Evolutionary conservation across 331 rosid species (phyloP), one percentile per base, ranked within the genome.

Genomic region (Pyrus hybrid): DNA sequence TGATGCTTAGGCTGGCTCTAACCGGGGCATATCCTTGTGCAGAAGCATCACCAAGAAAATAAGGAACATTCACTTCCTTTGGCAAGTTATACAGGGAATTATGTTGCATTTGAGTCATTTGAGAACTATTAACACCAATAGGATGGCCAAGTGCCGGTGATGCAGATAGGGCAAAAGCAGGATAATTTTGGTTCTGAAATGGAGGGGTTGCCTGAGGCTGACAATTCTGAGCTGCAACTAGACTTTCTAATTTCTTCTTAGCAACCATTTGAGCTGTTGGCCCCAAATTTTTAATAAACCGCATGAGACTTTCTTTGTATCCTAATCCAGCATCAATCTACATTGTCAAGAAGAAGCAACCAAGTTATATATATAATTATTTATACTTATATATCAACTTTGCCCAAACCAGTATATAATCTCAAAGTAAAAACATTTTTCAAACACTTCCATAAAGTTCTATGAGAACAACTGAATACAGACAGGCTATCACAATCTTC

Each of bases 201-300:
- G 65, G 7, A 53, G 13, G 69, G 21, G 43, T 70, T 60, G 57
- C 23, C 60, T 71, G 73, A 47, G 47, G 53, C 37, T 73, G 67
- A 20, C 30, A 5, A 32, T 32, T 13, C 53, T 57, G 78, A 67
- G 68, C 37, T 66, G 71, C 68, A 21, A 33, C 26, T 4, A 78
- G 33, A 29, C 58, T n/a, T 56, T 63, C 78, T 3, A 91, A 35
- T 60, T 85, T 82, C 14, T 43, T 76, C 0, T 65, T 72, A 2
- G 89, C 91, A 65, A 68, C 45, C 49, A 2, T 75, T 70, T 80
- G 74, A 13, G 86, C 87, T 2, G 57, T 43, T 67, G 88, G 90
- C 71, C 93, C 96, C 91, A 88, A 72, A 47, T 30, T 76, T 75
- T 84, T 21, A 66, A 67, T 81, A 64, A 80, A 88, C 17, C 29